Conservation (phyloP, 169 alveolate genomes). For the Plasmodium gonderi region DNA sequence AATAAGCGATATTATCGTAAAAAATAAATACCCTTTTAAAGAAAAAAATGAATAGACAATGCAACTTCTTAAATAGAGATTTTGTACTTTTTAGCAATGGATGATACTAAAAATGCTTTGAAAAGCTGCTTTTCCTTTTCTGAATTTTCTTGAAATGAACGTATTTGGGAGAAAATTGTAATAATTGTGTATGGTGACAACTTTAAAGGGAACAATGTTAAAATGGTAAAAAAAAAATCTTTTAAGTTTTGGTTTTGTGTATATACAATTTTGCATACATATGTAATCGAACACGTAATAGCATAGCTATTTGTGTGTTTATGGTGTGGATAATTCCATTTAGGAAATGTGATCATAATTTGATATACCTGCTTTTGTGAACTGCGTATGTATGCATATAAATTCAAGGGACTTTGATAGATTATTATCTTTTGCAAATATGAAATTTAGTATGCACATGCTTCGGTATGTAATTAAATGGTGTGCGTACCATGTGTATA, state of each 20-base stretch:
- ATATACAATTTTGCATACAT: conserved; percentile 5
- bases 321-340: not conserved
- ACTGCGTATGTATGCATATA: conserved; percentile 3
- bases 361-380: not conserved
- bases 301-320: not conserved
- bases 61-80: not conserved
- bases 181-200: conserved; percentile 1
- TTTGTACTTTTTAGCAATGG: conserved; percentile 1
- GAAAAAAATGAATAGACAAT: not conserved
- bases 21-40: not conserved
- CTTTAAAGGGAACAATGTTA: conserved; percentile 2
- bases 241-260: not conserved
- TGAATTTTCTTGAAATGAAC: not conserved
- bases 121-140: not conserved
- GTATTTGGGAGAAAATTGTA: not conserved
- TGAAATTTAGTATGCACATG: not conserved
- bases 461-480: not conserved
- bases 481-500: not conserved
- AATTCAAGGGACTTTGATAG: not conserved
- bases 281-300: not conserved
- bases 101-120: not conserved
- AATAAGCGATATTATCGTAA: not conserved
- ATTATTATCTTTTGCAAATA: not conserved
- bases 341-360: not conserved
- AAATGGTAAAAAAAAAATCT: conserved; percentile 1